Evolutionary conservation across 164 flowering plant species (phyloP), one percentile per base, ranked within the genome.

Genomic region (Macadamia tetraphylla): DNA sequence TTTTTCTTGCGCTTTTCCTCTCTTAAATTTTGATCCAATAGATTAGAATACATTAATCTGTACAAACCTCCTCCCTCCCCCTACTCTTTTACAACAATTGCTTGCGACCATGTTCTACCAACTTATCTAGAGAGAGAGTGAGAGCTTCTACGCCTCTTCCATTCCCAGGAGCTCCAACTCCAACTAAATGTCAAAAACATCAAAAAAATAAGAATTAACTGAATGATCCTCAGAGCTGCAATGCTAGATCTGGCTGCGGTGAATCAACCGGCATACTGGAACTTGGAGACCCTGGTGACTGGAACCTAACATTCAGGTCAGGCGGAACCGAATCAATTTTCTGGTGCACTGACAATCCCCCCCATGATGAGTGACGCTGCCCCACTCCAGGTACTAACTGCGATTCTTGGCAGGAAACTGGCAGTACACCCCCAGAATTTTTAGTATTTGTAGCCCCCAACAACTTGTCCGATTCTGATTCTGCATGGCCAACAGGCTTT

Each of bases 201-300:
- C 15, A 67, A 69, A 51, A 61, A 69, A 43, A 68, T 23, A 66
- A 69, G 70, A 70, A 32, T 17, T 23, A 14, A 53, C 57, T 17
- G 6, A 46, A 31, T 44, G 32, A 58, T 64, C 60, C 76, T 87
- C 80, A 87, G 30, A 87, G 85, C 82, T 87, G 88, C 81, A 86
- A 79, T 40, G 86, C 95, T 68, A 85, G 79, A 73, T 87, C 89
- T 32, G 92, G 88, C 32, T 84, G 88, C 17, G 78, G 70, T 3
- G 88, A 71, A 60, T 87, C 87, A 32, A 76, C 77, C 52, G 73
- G 65, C 52, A 71, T 64, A 42, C 76, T 70, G n/a, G 80, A 77
- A 65, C 73, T 70, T 29, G 88, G 87, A 51, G 87, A 85, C 6
- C 79, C 78, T 18, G 86, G 85, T 13, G 84, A 76, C 74, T 84